These are phyloP conservation scores for Cicer bijugum DNA, from an alignment of 306 rosid genomes.

Conservation along the genomic window DNA sequence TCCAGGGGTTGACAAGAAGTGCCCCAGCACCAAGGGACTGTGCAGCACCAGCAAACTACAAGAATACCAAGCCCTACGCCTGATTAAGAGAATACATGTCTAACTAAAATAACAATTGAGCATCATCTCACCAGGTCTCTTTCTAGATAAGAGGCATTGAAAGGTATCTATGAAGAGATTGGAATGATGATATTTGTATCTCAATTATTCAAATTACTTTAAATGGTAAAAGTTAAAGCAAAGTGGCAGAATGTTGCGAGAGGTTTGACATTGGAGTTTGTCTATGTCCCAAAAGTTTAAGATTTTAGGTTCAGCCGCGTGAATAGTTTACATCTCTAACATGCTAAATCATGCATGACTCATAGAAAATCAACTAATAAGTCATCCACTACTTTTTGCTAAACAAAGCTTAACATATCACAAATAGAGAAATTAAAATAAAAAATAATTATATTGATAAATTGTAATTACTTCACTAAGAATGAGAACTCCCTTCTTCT, in stretches of 20 bases:
- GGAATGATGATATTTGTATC: conserved; percentile 26
- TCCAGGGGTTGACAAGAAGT: conserved; percentile 93
- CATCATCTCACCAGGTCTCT: not conserved
- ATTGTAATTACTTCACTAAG: conserved; percentile 76
- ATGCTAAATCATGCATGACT: too few species aligned
- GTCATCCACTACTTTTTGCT: not conserved
- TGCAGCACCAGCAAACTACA: conserved; percentile 98
- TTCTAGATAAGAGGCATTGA: not conserved
- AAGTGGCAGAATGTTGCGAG: conserved; percentile 10
- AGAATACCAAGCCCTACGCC: conserved; percentile 41
- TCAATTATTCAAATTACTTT: conserved; percentile 8
- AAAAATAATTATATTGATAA: conserved; percentile 26
- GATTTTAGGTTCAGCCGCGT: not conserved
- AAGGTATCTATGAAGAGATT: conserved; percentile 11
- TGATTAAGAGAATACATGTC: conserved; percentile 36
- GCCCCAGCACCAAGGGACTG: conserved; percentile 99
- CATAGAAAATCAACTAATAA: too few species aligned
- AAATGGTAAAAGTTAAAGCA: conserved; percentile 9
- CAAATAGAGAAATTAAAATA: conserved; percentile 12
- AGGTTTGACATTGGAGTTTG: not conserved
- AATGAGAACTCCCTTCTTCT: conserved; percentile 93
- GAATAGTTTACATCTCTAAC: not conserved
- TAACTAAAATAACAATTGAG: conserved; percentile 1
- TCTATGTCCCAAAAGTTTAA: not conserved
- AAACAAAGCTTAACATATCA: conserved; percentile 13